Conservation (phyloP, 208 protist genomes). For the Porcisia deanei region DNA sequence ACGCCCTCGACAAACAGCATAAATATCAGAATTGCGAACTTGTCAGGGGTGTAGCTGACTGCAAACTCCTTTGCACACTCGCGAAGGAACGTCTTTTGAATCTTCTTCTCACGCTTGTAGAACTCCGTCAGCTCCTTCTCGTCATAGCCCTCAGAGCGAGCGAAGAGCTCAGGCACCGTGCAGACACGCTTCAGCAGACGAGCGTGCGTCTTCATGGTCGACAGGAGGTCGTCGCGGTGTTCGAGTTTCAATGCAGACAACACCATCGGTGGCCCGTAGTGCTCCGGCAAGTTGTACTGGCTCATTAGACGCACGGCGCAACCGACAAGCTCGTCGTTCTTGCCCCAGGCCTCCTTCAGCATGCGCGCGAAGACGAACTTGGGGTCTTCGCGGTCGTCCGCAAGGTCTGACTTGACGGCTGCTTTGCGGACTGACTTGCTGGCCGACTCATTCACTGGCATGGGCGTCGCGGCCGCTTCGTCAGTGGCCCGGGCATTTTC, state of each 20-base stretch:
- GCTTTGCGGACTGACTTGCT: slow-evolving; percentile 6
- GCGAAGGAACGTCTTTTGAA: slow-evolving; percentile 62
- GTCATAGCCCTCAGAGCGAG: slow-evolving; percentile 38
- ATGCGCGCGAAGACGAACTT: slow-evolving; percentile 42
- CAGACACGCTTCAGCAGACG: slow-evolving; percentile 65
- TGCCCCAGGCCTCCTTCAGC: slow-evolving; percentile 44
- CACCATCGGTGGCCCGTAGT: slow-evolving; percentile 46
- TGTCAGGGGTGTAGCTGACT: slow-evolving; percentile 44
- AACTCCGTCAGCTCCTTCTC: slow-evolving; percentile 66
- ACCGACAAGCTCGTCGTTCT: slow-evolving; percentile 41
- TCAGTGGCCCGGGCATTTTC: slow-evolving; percentile 29
- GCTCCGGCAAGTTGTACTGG: slow-evolving; percentile 76
- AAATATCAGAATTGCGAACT: slow-evolving; percentile 67
- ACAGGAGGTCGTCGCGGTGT: slow-evolving; percentile 45
- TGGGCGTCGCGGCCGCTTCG: slow-evolving; percentile 19
- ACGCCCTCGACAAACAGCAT: slow-evolving; percentile 81
- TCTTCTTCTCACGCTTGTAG: slow-evolving; percentile 60
- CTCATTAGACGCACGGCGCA: slow-evolving; percentile 63
- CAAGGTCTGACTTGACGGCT: slow-evolving; percentile 31
- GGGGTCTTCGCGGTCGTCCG: slow-evolving; percentile 45
- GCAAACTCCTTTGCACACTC: slow-evolving; percentile 55
- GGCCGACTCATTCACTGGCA: slow-evolving; percentile 11
- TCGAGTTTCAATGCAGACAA: slow-evolving; percentile 52
- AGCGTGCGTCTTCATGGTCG: slow-evolving; percentile 51
- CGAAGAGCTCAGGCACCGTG: slow-evolving; percentile 55